A percentile compares a stretch with the other conserved stretches of the same genome.
These are phyloP conservation scores for Trichoderma cornu-damae DNA, from an alignment of 2,329 filamentous ascomycete species.

Conservation along the genomic window DNA sequence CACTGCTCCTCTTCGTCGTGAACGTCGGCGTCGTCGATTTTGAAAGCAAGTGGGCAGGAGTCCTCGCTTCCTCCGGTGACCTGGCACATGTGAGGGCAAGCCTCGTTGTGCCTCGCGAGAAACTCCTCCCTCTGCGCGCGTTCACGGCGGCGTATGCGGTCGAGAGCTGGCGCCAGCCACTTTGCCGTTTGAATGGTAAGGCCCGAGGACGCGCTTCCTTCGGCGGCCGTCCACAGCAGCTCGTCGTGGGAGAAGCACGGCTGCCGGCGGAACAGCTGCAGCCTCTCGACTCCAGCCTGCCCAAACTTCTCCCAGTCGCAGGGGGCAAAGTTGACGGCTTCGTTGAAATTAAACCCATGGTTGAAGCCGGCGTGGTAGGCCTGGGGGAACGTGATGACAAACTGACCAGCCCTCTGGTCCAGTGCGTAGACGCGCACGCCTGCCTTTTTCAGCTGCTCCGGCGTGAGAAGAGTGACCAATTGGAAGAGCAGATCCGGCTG, in stretches of 20 bases:
- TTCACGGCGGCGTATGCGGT: slow-evolving; percentile 73
- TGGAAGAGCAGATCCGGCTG: slow-evolving; percentile 96
- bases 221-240: slow-evolving; percentile 81
- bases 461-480: slow-evolving; percentile 90
- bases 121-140: slow-evolving; percentile 63
- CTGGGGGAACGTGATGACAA: slow-evolving; percentile 94
- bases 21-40: slow-evolving; percentile 67
- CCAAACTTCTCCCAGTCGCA: slow-evolving; percentile 93
- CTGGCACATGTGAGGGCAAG: slow-evolving; percentile 49
- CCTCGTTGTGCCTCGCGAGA: slow-evolving; percentile 56
- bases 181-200: slow-evolving; percentile 82
- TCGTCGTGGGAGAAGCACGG: slow-evolving; percentile 98
- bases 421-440: slow-evolving; percentile 89
- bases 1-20: slow-evolving; percentile 92
- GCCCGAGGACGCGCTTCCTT: slow-evolving; percentile 60
- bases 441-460: slow-evolving; percentile 86
- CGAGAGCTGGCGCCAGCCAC: slow-evolving; percentile 85
- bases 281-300: slow-evolving; percentile 74
- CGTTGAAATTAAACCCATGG: slow-evolving; percentile 98
- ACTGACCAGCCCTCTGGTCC: slow-evolving; percentile 93
- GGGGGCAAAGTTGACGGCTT: slow-evolving; percentile 96
- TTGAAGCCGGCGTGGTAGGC: slow-evolving; percentile 98
- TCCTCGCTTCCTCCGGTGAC: slow-evolving; percentile 41
- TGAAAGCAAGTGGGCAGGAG: slow-evolving; percentile 55
- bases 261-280: slow-evolving; percentile 83